Conservation (phyloP, 2,329 filamentous ascomycete genomes). For the Didymellaceae sp. region DNA sequence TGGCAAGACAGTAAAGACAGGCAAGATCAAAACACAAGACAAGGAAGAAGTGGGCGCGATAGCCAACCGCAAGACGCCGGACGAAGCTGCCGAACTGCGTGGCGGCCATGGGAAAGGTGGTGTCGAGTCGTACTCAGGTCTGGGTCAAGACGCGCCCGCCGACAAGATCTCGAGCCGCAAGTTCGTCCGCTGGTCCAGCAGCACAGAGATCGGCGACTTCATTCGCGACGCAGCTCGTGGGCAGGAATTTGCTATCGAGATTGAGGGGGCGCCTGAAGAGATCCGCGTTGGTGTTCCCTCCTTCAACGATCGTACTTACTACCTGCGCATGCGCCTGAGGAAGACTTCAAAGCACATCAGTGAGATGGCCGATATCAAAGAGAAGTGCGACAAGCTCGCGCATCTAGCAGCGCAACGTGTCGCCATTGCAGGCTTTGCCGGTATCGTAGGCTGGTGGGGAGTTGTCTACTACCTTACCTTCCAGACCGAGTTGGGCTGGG, state of each 20-base stretch:
- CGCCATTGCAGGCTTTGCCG: constrained; percentile 78
- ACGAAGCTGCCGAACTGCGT: constrained; percentile 48
- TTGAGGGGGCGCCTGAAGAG: constrained; percentile 72
- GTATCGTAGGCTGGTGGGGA: constrained; percentile 80
- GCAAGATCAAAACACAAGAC: constrained; percentile 44
- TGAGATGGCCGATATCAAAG: constrained; percentile 74
- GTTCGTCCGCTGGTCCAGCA: constrained; percentile 87
- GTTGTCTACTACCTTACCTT: constrained; percentile 74
- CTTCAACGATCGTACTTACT: constrained; percentile 90
- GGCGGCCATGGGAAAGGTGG: constrained; percentile 61
- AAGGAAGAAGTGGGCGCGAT: neutral
- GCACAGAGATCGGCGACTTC: constrained; percentile 92
- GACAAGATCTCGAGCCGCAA: constrained; percentile 57
- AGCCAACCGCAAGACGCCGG: constrained; percentile 34
- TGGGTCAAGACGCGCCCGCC: constrained; percentile 64
- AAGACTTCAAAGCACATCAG: constrained; percentile 74
- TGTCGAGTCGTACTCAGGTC: constrained; percentile 74
- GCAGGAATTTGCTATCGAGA: constrained; percentile 82
- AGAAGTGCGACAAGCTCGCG: constrained; percentile 79
- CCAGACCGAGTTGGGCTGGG: constrained; percentile 81
- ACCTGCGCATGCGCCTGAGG: constrained; percentile 77
- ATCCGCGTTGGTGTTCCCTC: constrained; percentile 83
- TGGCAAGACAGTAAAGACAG: constrained; percentile 56
- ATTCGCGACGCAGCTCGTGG: constrained; percentile 87
- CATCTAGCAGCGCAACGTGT: constrained; percentile 79